Conservation (phyloP, 169 alveolate species). For the Plasmodium gaboni region DNA sequence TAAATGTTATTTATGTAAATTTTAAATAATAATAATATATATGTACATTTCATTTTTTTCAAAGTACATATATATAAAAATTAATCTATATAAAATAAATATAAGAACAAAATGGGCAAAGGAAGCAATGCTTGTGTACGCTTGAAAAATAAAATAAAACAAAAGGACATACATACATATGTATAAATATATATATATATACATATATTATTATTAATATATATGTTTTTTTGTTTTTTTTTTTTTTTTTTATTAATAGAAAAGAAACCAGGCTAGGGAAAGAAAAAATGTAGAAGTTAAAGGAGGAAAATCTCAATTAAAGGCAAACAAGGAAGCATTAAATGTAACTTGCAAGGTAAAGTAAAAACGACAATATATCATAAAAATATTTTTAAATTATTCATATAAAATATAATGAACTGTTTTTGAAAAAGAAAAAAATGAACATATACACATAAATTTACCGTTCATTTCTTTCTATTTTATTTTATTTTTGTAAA, state of each 20-base stretch:
- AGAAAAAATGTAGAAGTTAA: constrained; percentile 76
- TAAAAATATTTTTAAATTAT: neutral
- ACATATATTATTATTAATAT: too few relatives aligned
- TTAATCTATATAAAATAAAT: too few relatives aligned
- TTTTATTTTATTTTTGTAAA: constrained; percentile 4
- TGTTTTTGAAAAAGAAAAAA: too few relatives aligned
- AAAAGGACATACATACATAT: neutral
- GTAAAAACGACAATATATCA: neutral
- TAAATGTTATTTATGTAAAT: too few relatives aligned
- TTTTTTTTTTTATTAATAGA: constrained; percentile 24
- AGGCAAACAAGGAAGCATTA: constrained; percentile 74
- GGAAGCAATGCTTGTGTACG: constrained; percentile 78
- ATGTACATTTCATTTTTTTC: too few relatives aligned
- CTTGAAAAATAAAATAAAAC: constrained; percentile 11
- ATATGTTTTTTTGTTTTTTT: neutral
- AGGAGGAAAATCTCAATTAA: constrained; percentile 72
- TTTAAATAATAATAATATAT: too few relatives aligned
- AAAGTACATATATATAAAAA: too few relatives aligned
- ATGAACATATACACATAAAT: too few relatives aligned
- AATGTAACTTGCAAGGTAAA: constrained; percentile 70
- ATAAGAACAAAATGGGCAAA: constrained; percentile 60
- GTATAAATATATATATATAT: neutral
- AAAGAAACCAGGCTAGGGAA: constrained; percentile 77
- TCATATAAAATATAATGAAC: too few relatives aligned
- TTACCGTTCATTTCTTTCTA: too few relatives aligned